Evolutionary conservation across 2,329 filamentous ascomycete genomes (phyloP).

Genomic region (Fusarium subglutinans): DNA sequence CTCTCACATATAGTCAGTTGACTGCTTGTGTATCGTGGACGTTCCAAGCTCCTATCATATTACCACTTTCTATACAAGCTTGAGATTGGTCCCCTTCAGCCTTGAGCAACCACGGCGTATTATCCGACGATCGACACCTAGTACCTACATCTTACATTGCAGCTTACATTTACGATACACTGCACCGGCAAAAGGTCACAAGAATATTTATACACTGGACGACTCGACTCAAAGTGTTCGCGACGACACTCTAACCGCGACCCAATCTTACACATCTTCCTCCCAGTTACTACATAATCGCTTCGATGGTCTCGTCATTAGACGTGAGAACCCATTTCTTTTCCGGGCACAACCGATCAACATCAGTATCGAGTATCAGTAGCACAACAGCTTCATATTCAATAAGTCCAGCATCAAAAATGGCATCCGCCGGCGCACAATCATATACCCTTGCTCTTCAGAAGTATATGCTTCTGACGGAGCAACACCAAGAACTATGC

Average conservation of each 20-base stretch:
- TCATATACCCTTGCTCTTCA: slow-evolving; percentile 60
- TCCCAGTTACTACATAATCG: slow-evolving; percentile 21
- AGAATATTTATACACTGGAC: slow-evolving; percentile 3
- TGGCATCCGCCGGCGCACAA: slow-evolving; percentile 42
- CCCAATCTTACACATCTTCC: neutral
- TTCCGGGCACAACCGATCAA: slow-evolving; percentile 38
- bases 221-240: slow-evolving; percentile 3
- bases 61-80: slow-evolving; percentile 30
- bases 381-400: slow-evolving; percentile 4
- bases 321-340: slow-evolving; percentile 41
- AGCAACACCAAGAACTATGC: slow-evolving; percentile 63
- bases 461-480: slow-evolving; percentile 63
- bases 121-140: slow-evolving; percentile 22
- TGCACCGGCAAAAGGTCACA: slow-evolving; percentile 3
- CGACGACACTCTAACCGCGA: slow-evolving; percentile 19
- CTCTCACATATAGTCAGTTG: slow-evolving; percentile 1
- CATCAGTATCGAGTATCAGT: slow-evolving; percentile 30
- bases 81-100: slow-evolving; percentile 32
- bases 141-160: slow-evolving; percentile 29
- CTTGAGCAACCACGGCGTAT: slow-evolving; percentile 24
- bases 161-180: slow-evolving; percentile 20
- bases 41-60: slow-evolving; percentile 29
- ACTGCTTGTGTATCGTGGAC: slow-evolving; percentile 9
- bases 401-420: slow-evolving; percentile 33
- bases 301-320: slow-evolving; percentile 50